phyloP scores from a whole-genome alignment of 129 eudicot genomes.

The Arctium minus region DNA sequence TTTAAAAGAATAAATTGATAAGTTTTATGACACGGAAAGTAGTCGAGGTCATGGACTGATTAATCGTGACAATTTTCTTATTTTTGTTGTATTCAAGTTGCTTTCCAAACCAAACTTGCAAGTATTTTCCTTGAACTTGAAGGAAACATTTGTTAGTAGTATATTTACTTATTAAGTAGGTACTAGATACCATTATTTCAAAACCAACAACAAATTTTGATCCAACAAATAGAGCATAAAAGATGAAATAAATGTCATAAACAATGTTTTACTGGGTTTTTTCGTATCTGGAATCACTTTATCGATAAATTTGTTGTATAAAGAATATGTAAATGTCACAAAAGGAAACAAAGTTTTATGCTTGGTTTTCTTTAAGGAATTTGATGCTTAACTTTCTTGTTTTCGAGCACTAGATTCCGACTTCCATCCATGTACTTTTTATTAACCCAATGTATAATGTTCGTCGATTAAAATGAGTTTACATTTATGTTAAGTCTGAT shows the following conservation, averaged over 20 bases:
- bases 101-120: background rate
- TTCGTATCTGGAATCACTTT: background rate
- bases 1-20: no score
- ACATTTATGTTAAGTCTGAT: no score
- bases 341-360: conserved; percentile 2
- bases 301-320: background rate
- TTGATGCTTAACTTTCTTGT: conserved; percentile 19
- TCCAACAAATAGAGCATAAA: background rate
- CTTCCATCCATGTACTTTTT: background rate
- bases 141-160: background rate
- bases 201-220: background rate
- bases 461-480: background rate
- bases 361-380: background rate
- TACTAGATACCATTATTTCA: no score
- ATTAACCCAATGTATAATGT: background rate
- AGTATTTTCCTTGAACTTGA: background rate
- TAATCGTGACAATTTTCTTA: no score
- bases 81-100: background rate
- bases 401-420: conserved; percentile 15
- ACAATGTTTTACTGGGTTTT: background rate
- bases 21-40: no score
- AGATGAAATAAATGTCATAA: background rate
- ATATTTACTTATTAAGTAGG: background rate
- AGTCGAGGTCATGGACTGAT: no score
- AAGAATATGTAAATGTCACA: conserved; percentile 6